A percentile compares a stretch with the other conserved stretches of the same genome.
phyloP scores from a whole-genome alignment of 768 basidiomycete species.

The Daedaleopsis sinensis region DNA sequence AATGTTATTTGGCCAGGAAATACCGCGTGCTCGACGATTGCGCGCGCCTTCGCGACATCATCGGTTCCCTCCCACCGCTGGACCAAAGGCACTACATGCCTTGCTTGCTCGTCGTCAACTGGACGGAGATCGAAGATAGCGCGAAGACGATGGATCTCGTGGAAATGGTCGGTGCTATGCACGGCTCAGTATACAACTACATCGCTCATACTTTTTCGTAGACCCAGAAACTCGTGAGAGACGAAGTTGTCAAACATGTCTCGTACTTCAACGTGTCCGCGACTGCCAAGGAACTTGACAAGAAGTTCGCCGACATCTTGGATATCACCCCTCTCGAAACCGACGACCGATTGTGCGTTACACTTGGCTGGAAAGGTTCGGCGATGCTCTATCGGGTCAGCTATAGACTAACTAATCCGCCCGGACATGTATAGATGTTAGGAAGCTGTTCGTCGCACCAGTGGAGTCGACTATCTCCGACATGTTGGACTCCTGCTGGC shows the following conservation, averaged over 20 bases:
- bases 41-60: constrained; percentile 64
- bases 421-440: constrained; percentile 17
- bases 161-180: constrained; percentile 52
- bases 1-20: constrained; percentile 46
- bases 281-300: constrained; percentile 58
- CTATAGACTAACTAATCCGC: background rate
- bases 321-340: constrained; percentile 51
- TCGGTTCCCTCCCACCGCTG: constrained; percentile 49
- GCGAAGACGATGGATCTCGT: constrained; percentile 50
- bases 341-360: constrained; percentile 56
- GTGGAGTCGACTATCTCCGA: constrained; percentile 25
- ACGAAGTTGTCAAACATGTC: constrained; percentile 43
- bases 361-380: constrained; percentile 50
- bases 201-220: constrained; percentile 27
- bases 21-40: constrained; percentile 76
- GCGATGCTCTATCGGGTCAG: background rate
- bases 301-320: constrained; percentile 50
- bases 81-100: constrained; percentile 61
- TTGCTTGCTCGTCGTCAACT: constrained; percentile 61
- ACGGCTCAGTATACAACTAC: background rate
- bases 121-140: constrained; percentile 48
- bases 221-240: constrained; percentile 52
- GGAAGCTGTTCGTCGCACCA: constrained; percentile 20
- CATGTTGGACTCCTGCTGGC: constrained; percentile 30
- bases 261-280: constrained; percentile 55